Evolutionary conservation across 1,284 basidiomycete genomes (phyloP), one percentile per base, ranked within the genome.

Genomic region (Cryptococcus sp.): DNA sequence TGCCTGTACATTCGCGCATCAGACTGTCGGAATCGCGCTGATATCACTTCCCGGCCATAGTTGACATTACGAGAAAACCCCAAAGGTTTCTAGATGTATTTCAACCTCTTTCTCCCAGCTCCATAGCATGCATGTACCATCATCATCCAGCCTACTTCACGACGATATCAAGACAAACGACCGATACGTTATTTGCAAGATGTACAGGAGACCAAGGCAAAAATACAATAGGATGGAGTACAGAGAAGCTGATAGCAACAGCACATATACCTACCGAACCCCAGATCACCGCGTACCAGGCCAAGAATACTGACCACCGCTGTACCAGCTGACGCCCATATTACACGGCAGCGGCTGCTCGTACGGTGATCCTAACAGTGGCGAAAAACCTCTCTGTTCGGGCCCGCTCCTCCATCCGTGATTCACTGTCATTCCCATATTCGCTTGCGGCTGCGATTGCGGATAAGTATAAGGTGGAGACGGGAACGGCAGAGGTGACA

Each of bases 51-150:
- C 8, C 55, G 40, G 52, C 43, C 45, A 25, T 72, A 93, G 90
- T 76, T 91, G 64, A 93, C 92, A 39, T 81, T 89, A 22, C 82
- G 92, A 68, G 86, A 85, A 47, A 95, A 95, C 75, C 93, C 92
- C 5, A 87, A 86, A 76, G 92, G 92, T 71, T 95, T 95, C 83
- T 95, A 84, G 79, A 19, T 23, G 29, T 43, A 25, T 54, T 20
- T 40, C 39, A 23, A 22, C 26, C 26, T 43, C 46, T 8, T 43
- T 29, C 19, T 48, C 49, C 38, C 53, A 25, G 25, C 46, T 34
- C 49, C 49, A 20, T 41, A n/a, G 26, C 43, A 37, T 44, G 25
- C 58, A 60, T 60, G 58, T 60, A 60, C 40, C 40, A 60, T 50
- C 45, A 59, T 59, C 41, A 8, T 22, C 13, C 40, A 39, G 26